Evolutionary conservation across 371 early-diverging fungal genomes (phyloP).

Genomic region (Lichtheimia corymbifera): DNA sequence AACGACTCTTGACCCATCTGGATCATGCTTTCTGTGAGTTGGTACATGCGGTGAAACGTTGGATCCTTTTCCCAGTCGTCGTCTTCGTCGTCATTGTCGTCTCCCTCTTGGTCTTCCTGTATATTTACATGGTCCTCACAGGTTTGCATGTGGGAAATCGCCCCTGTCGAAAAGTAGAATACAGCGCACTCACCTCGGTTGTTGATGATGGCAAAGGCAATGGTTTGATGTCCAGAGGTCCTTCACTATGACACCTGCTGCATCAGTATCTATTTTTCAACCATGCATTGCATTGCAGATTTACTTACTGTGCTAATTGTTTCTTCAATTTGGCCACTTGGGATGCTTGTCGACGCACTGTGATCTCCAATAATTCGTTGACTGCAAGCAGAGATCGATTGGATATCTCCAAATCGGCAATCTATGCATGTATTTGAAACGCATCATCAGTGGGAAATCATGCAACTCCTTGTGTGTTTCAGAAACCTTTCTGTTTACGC

Average conservation of each 20-base stretch:
- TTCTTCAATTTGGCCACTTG: constrained; percentile 48
- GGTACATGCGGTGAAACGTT: constrained; percentile 35
- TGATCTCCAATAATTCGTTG: constrained; percentile 54
- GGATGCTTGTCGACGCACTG: constrained; percentile 49
- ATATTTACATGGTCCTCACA: neutral
- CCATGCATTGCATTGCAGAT: neutral
- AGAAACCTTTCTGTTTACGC: constrained; percentile 45
- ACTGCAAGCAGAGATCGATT: constrained; percentile 49
- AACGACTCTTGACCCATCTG: constrained; percentile 42
- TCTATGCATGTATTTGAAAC: constrained; percentile 29
- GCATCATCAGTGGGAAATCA: too few relatives aligned
- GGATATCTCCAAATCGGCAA: constrained; percentile 57
- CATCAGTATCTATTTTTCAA: too few relatives aligned
- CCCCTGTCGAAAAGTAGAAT: neutral
- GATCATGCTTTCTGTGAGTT: constrained; percentile 43
- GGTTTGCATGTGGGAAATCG: too few relatives aligned
- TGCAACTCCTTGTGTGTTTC: too few relatives aligned
- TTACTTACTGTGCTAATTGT: constrained; percentile 15
- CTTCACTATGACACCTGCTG: neutral
- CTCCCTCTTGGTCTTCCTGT: neutral
- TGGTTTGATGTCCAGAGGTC: neutral
- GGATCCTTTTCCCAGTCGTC: constrained; percentile 50
- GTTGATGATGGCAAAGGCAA: neutral
- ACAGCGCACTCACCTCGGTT: neutral
- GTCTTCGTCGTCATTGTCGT: constrained; percentile 4